Evolutionary conservation across 2,329 filamentous ascomycete genomes (phyloP).

Genomic region (Monosporascus sp.): DNA sequence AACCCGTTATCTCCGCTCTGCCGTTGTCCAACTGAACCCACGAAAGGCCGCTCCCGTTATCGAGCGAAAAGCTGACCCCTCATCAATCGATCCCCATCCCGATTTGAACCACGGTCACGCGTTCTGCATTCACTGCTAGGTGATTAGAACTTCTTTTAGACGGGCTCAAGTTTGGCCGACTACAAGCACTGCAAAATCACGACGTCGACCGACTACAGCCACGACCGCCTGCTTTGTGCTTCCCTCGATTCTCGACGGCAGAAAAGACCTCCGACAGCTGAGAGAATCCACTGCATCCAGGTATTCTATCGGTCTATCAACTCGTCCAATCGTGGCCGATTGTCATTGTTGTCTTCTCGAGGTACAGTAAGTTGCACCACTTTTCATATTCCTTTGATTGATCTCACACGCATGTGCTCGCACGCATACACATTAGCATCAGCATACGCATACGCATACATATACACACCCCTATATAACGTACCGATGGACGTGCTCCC

Average conservation of each 20-base stretch:
- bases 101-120: no score
- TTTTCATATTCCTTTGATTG: not conserved
- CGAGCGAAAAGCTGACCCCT: slow-evolving; percentile 8
- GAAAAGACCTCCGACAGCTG: not conserved
- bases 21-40: slow-evolving; percentile 2
- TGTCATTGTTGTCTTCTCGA: not conserved
- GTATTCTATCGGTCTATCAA: not conserved
- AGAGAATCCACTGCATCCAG: not conserved
- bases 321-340: not conserved
- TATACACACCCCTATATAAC: not conserved
- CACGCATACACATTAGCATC: not conserved
- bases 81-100: slow-evolving; percentile 8
- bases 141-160: no score
- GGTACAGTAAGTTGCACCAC: not conserved
- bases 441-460: not conserved
- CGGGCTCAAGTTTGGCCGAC: not conserved
- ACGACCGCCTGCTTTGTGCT: not conserved
- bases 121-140: no score
- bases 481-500: not conserved
- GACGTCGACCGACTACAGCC: not conserved
- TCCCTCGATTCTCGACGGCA: not conserved
- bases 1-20: slow-evolving; percentile 2
- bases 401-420: not conserved
- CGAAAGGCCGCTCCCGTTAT: not conserved
- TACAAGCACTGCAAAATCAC: not conserved